Evolutionary conservation across 352 stramenopile species (phyloP), one percentile per base, ranked within the genome.

Genomic region (Thalassiosira hispida): DNA sequence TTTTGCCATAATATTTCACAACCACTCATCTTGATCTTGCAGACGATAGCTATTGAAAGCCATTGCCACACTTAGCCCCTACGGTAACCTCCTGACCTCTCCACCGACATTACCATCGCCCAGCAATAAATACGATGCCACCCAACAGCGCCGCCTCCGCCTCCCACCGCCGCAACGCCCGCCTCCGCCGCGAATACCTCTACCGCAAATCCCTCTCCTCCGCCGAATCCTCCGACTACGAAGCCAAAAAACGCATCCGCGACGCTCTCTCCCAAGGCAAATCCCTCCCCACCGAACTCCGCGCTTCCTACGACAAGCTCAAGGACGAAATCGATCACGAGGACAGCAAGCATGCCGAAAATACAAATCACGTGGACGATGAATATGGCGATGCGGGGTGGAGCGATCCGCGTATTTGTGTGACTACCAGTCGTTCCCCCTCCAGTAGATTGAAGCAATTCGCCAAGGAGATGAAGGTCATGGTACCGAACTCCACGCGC

Each of bases 371-470:
- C 81, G 96, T 99, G 27, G 98, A 99, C 84, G 97, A 99, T 89
- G 98, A 99, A 89, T 99, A 99, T 88, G 97, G 97, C 78, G 97
- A 98, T 83, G 96, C 96, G 4, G 98, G 97, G 53, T 95, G 98
- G 80, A 95, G 96, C 57, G 97, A 99, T 86, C 97, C 97, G 33
- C 97, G 98, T 70, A 94, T 99, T 42, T 98, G 97, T 71, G 96
- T 99, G 31, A 99, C 97, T 6, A 99, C 98, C 44, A 98, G 95
- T 52, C 96, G 96, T 38, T 95, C 98, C 83, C 97, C 98, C 27
- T 98, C 92, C 62, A 97, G 94, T 53, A 95, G 98, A 12, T 92
- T 99, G 27, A 99, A 99, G 85, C 97, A 99, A 90, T 99, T 99
- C 87, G 94, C 97, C n/a, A 98, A 99, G 92, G 98, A 99, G 92